phyloP scores from a whole-genome alignment of 2,329 filamentous ascomycete genomes.

The Dendryphion nanum region DNA sequence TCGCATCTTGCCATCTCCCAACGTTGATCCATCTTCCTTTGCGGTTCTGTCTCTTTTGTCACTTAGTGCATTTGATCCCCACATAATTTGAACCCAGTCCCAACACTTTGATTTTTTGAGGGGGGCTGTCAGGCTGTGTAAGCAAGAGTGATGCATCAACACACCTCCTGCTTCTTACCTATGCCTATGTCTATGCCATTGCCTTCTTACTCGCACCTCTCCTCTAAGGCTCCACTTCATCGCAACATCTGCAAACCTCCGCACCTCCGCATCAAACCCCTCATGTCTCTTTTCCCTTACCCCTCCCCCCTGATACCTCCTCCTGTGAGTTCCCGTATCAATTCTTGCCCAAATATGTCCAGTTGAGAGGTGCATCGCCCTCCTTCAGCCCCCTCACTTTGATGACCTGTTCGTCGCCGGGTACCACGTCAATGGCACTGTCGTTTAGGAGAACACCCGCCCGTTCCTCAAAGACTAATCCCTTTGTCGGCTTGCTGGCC shows the following conservation, averaged over 20 bases:
- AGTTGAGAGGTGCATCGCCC: constrained; percentile 41
- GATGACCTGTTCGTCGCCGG: constrained; percentile 56
- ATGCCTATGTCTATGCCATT: not conserved
- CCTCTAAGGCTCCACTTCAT: not conserved
- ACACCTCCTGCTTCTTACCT: constrained; percentile 5
- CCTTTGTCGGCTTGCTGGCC: constrained; percentile 55
- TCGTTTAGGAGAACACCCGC: constrained; percentile 55
- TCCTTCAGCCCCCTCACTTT: constrained; percentile 42
- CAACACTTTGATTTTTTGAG: too few relatives aligned
- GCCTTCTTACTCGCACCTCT: too few relatives aligned
- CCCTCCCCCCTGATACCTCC: too few relatives aligned
- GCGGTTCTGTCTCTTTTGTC: too few relatives aligned
- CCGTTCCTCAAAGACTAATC: constrained; percentile 60
- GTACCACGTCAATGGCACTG: constrained; percentile 58
- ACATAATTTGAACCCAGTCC: too few relatives aligned
- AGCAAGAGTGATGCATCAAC: too few relatives aligned
- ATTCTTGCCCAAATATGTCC: constrained; percentile 46
- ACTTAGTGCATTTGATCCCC: too few relatives aligned
- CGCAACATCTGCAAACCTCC: constrained; percentile 1
- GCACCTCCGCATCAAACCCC: constrained; percentile 5
- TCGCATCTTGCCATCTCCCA: too few relatives aligned
- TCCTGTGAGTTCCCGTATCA: too few relatives aligned
- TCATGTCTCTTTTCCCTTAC: constrained; percentile 10
- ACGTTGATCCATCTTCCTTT: too few relatives aligned
- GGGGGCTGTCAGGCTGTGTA: too few relatives aligned